Evolutionary conservation across 495 filamentous ascomycete genomes (phyloP).

Genomic region (Penicillium parvum): DNA sequence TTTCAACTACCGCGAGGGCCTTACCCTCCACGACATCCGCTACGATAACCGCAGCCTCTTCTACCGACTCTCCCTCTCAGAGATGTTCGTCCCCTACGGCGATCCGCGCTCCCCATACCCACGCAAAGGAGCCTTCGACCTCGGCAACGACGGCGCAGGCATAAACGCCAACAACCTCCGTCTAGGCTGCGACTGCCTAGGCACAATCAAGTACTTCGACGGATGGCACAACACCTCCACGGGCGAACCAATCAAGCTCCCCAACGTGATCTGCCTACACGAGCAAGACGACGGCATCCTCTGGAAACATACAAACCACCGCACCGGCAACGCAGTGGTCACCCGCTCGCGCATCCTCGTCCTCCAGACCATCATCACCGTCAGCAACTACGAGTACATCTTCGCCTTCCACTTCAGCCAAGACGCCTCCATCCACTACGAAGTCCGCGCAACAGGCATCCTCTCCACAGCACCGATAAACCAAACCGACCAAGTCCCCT

Average conservation of each 20-base stretch:
- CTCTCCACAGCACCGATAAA: slow-evolving; percentile 76
- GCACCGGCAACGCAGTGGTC: slow-evolving; percentile 54
- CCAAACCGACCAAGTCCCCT: slow-evolving; percentile 47
- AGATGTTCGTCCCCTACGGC: slow-evolving; percentile 66
- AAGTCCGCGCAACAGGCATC: slow-evolving; percentile 83
- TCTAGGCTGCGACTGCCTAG: slow-evolving; percentile 59
- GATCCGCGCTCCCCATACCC: slow-evolving; percentile 63
- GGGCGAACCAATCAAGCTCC: slow-evolving; percentile 48
- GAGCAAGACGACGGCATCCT: slow-evolving; percentile 64
- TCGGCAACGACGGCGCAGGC: slow-evolving; percentile 64
- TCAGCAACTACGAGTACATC: slow-evolving; percentile 85
- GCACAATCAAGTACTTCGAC: slow-evolving; percentile 60
- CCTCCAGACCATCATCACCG: slow-evolving; percentile 71
- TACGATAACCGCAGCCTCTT: slow-evolving; percentile 65
- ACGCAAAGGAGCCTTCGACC: slow-evolving; percentile 65
- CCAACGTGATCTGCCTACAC: slow-evolving; percentile 60
- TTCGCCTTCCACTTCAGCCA: slow-evolving; percentile 82
- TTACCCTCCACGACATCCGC: slow-evolving; percentile 57
- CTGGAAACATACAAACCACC: slow-evolving; percentile 69
- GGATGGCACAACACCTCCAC: slow-evolving; percentile 48
- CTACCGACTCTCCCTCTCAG: slow-evolving; percentile 67
- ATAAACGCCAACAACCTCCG: slow-evolving; percentile 61
- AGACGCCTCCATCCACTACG: slow-evolving; percentile 70
- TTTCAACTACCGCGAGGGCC: slow-evolving; percentile 61
- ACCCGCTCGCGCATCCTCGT: slow-evolving; percentile 54